Conservation (phyloP, 2,329 filamentous ascomycete genomes). For the Beauveria medogensis region DNA sequence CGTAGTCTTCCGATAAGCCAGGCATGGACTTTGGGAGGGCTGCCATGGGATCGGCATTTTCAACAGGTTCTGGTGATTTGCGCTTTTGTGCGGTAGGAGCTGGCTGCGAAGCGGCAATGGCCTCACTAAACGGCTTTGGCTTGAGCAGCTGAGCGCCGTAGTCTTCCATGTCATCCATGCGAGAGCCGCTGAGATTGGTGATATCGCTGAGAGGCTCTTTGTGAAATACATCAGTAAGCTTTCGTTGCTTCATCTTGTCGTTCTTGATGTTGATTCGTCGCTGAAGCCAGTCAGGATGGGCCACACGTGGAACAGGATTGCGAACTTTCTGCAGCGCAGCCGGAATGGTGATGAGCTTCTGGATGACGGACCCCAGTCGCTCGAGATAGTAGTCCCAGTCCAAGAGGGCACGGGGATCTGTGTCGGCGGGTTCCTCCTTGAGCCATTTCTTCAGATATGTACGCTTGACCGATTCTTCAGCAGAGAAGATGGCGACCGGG, state of each 20-base stretch:
- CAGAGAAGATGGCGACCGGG: conserved; percentile 94
- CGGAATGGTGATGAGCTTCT: conserved; percentile 98
- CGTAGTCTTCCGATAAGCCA: conserved; percentile 75
- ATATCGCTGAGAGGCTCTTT: conserved; percentile 66
- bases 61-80: conserved; percentile 62
- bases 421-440: conserved; percentile 83
- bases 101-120: conserved; percentile 48
- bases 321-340: conserved; percentile 90
- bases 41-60: conserved; percentile 69
- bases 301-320: conserved; percentile 88
- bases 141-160: conserved; percentile 63
- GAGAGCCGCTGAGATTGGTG: conserved; percentile 51
- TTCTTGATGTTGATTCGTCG: conserved; percentile 90
- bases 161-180: conserved; percentile 68
- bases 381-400: conserved; percentile 98
- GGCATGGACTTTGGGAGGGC: conserved; percentile 79
- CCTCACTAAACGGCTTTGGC: conserved; percentile 48
- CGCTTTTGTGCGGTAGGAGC: conserved; percentile 51
- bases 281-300: conserved; percentile 95
- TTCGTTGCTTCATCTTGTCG: conserved; percentile 96
- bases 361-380: conserved; percentile 90
- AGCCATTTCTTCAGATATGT: conserved; percentile 92
- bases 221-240: conserved; percentile 86
- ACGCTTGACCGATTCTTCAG: conserved; percentile 79
- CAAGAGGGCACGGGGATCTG: conserved; percentile 80